Conservation (phyloP, 345 rosid species). For the Eucalyptus polybractea region DNA sequence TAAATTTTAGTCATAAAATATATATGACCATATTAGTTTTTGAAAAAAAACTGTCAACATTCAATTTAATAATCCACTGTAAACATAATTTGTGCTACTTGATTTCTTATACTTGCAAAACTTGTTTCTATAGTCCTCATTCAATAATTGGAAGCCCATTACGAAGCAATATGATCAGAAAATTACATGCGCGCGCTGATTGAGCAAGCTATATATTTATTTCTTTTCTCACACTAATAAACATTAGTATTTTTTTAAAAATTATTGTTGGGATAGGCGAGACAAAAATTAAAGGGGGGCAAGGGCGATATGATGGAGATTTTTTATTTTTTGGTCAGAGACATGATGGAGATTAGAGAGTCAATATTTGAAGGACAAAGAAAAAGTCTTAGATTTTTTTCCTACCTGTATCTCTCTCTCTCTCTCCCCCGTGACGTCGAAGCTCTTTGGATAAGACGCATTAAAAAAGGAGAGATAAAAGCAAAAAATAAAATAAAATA, state of each 20-base stretch:
- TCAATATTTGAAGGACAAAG: neutral
- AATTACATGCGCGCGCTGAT: neutral
- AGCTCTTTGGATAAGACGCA: neutral
- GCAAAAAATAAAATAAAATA: neutral
- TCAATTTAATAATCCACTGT: neutral
- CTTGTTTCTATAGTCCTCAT: neutral
- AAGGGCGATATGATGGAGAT: neutral
- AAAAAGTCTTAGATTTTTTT: neutral
- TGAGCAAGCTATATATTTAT: neutral
- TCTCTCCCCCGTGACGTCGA: neutral
- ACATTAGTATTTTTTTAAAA: too few species aligned
- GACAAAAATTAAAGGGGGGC: neutral
- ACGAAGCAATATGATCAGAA: neutral
- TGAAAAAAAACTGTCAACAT: rapidly evolving
- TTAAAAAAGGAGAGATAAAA: neutral
- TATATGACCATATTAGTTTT: neutral
- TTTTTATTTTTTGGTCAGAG: too few species aligned
- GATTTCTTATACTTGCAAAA: neutral
- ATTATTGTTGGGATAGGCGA: neutral
- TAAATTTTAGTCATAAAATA: neutral
- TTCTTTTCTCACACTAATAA: neutral
- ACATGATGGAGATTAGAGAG: neutral
- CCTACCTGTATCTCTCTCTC: neutral
- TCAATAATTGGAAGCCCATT: neutral
- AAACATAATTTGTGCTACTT: too few species aligned